Percentiles rank a stretch among this genome's conserved stretches.
phyloP scores from a whole-genome alignment of 495 filamentous ascomycete species.

The Ramalina intermedia region DNA sequence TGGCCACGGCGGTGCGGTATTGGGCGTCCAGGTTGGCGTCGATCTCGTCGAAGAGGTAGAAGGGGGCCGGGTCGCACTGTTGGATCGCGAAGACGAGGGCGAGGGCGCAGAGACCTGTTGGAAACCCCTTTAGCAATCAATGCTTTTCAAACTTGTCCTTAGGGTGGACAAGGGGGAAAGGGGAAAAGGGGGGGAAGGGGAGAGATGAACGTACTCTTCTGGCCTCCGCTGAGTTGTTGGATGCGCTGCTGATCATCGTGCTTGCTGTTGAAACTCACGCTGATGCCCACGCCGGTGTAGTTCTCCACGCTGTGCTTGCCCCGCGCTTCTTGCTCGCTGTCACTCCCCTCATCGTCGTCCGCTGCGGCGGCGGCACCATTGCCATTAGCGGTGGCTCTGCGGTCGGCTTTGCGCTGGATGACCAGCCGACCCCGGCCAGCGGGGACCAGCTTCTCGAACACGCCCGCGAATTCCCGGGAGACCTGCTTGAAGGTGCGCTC shows the following conservation, averaged over 20 bases:
- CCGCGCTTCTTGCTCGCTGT: slow-evolving; percentile 42
- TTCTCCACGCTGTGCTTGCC: slow-evolving; percentile 68
- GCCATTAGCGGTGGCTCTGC: slow-evolving; percentile 6
- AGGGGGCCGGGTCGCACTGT: slow-evolving; percentile 89
- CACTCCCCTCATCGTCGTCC: slow-evolving; percentile 50
- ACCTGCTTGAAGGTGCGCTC: slow-evolving; percentile 98
- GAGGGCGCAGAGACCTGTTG: slow-evolving; percentile 84
- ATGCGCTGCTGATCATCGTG: slow-evolving; percentile 96
- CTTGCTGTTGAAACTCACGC: slow-evolving; percentile 96
- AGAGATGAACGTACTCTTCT: slow-evolving; percentile 59
- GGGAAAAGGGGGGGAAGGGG: not conserved
- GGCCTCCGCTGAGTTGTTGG: slow-evolving; percentile 89
- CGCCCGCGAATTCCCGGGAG: slow-evolving; percentile 72
- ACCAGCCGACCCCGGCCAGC: slow-evolving; percentile 82
- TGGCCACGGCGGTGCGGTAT: slow-evolving; percentile 86
- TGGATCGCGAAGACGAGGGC: slow-evolving; percentile 98
- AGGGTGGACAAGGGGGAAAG: not conserved
- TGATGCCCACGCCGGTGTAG: slow-evolving; percentile 96
- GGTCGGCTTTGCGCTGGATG: slow-evolving; percentile 83
- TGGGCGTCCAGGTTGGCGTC: slow-evolving; percentile 97
- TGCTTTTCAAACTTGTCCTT: slow-evolving; percentile 10
- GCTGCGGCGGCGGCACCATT: slow-evolving; percentile 17
- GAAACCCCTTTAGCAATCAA: slow-evolving; percentile 1
- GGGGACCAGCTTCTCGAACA: slow-evolving; percentile 91
- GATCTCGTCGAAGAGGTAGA: slow-evolving; percentile 99